Base-by-base conservation (phyloP, 768 basidiomycete species). In the Boletus subcaerulescens region DNA sequence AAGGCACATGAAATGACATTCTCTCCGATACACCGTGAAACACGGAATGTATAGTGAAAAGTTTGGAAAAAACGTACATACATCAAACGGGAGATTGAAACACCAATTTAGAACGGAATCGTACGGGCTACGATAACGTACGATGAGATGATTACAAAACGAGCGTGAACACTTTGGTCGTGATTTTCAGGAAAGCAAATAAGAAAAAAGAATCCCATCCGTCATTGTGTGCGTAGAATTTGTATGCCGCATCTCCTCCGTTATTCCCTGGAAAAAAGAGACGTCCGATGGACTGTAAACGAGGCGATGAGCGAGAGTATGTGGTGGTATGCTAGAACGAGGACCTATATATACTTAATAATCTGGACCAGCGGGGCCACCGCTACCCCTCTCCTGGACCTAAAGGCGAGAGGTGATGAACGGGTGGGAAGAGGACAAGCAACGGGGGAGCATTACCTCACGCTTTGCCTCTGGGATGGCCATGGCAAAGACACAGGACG, bases 391-490 rank as follows among this genome's bases (percentile, higher is more conserved):
- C 4, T 53, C 12, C 2, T 15, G 35, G 35, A 36, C 35, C 35
- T 36, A 36, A 36, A 15, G 35, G 6, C 13, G 35, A 36, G 35
- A 36, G 15, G 14, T 13, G 35, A 36, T 15, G 35, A 36, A 36
- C 15, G 35, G 35, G 35, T 13, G 35, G 15, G 35, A 36, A 36
- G 35, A 13, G 35, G 35, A 13, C 35, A 7, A 15, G 12, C 35
- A 15, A 15, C 1, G 13, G 35, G 35, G 39, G 20, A 18, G 5
- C 1, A 5, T 32, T 52, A 56, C 64, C 36, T 62, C 45, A 17
- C 39, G 60, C 22, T 48, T 46, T 5, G 24, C 10, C 0, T 55
- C 24, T 12, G 64, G 58, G n/a, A 67, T 31, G 29, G 53, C 49
- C 5, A 31, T 48, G n/a, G 61, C 54, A 15, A 63, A 31, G n/a